phyloP scores from a whole-genome alignment of 73 alveolate species.

The Diophrys appendiculata region DNA sequence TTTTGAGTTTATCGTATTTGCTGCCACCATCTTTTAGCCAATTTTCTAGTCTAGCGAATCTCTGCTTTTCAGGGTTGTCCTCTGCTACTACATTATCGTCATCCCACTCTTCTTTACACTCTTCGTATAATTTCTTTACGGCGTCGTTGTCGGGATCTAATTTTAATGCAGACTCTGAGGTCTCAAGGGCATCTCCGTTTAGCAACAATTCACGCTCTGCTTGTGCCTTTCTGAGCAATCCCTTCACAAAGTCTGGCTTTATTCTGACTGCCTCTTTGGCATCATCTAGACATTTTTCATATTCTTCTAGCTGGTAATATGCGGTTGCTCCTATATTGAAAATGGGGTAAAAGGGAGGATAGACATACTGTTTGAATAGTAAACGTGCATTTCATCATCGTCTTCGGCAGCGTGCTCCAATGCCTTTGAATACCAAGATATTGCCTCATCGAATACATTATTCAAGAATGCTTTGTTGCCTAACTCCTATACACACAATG shows the following conservation, averaged over 20 bases:
- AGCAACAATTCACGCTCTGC: conserved; percentile 84
- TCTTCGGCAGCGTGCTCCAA: conserved; percentile 74
- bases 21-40: conserved; percentile 82
- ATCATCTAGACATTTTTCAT: conserved; percentile 76
- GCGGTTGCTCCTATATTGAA: conserved; percentile 75
- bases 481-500: conserved; percentile 55
- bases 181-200: conserved; percentile 85
- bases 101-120: conserved; percentile 53
- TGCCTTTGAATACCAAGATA: conserved; percentile 92
- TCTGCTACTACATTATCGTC: conserved; percentile 50
- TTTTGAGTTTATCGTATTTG: conserved; percentile 68
- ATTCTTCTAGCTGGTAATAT: conserved; percentile 57
- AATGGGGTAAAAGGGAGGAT: too few species aligned
- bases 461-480: conserved; percentile 92
- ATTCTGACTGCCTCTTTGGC: conserved; percentile 86
- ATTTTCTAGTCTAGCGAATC: conserved; percentile 51
- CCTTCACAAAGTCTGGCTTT: conserved; percentile 92
- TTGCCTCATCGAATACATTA: conserved; percentile 92
- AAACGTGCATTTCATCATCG: conserved; percentile 90
- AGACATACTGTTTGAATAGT: conserved; percentile 88
- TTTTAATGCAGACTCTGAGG: conserved; percentile 83
- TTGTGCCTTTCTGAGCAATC: conserved; percentile 75
- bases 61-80: conserved; percentile 64
- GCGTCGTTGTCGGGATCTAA: conserved; percentile 80
- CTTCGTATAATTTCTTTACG: conserved; percentile 26